Evolutionary conservation across 2,329 filamentous ascomycete species (phyloP), one percentile per base, ranked within the genome.

Genomic region (Trichoderma sp.): DNA sequence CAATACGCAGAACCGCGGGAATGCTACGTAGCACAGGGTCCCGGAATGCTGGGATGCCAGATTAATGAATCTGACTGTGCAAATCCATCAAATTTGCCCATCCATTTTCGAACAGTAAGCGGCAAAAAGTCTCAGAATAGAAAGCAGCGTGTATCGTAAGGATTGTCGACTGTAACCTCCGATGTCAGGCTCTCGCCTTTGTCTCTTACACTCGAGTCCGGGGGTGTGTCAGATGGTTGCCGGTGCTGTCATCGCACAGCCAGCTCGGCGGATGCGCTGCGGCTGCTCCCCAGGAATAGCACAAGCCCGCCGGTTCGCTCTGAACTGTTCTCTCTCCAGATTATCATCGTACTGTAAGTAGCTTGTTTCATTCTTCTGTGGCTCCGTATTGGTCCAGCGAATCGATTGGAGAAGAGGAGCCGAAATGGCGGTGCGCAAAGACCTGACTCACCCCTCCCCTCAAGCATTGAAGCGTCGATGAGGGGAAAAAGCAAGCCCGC

Each of bases 201-300:
- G 33, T 35, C 33, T 35, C 35, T 60, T 37, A 40, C 37, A 40
- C 37, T 40, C 19, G 7, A 16, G 6, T 31, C 57, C 10, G 62
- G 61, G 61, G 47, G 47, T 24, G 62, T 31, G 62, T 47, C 53
- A 57, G 62, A 47, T 53, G 27, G 19, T n/a, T 11, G 47, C 47
- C 13, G 52, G 62, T 65, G 62, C 52, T 56, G 62, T 65, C 62
- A 65, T 65, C 62, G 62, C 62, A 65, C 62, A 65, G 52, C 62
- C 52, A 31, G 31, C 21, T 19, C 11, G 33, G 33, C 29, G 35
- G 40, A 65, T 57, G 35, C 43, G 35, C 37, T 29, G 47, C 40
- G 40, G 40, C 27, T 55, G 33, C 33, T 35, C 33, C 56, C 62
- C 53, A 65, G 62, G 43, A 65, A 57, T 65, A 57, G 62, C 62